phyloP scores from a whole-genome alignment of 2,329 filamentous ascomycete genomes.

The Pseudogymnoascus sp. region DNA sequence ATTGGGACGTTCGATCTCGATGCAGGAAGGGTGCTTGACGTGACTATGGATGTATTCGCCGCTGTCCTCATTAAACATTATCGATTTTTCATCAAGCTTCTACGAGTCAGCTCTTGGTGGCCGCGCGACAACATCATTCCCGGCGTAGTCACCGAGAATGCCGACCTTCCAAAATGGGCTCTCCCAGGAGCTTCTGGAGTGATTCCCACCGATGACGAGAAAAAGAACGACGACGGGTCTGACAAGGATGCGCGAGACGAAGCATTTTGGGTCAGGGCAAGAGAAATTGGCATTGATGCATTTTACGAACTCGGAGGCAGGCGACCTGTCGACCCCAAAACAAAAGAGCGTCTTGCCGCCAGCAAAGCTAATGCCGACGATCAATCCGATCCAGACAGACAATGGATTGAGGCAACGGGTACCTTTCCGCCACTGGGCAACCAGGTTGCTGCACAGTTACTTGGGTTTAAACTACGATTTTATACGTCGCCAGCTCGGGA shows the following conservation, averaged over 20 bases:
- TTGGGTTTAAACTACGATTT: conserved; percentile 95
- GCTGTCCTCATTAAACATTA: conserved; percentile 87
- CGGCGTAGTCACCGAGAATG: conserved; percentile 35
- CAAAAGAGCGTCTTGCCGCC: conserved; percentile 37
- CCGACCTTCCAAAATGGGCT: conserved; percentile 78
- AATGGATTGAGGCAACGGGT: conserved; percentile 74
- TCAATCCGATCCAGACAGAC: conserved; percentile 39
- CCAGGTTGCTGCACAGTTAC: conserved; percentile 80
- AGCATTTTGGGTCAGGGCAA: conserved; percentile 74
- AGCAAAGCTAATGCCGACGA: conserved; percentile 29
- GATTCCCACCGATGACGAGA: conserved; percentile 60
- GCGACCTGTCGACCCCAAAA: conserved; percentile 51
- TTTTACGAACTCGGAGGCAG: conserved; percentile 84
- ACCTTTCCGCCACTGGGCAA: conserved; percentile 81
- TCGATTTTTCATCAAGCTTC: conserved; percentile 87
- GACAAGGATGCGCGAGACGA: conserved; percentile 58
- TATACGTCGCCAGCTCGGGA: conserved; percentile 76
- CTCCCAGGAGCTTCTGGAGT: conserved; percentile 59
- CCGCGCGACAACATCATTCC: conserved; percentile 54
- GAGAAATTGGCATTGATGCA: conserved; percentile 65
- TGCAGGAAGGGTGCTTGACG: conserved; percentile 86
- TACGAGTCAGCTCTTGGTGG: conserved; percentile 95
- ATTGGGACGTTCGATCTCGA: conserved; percentile 97
- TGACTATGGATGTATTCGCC: conserved; percentile 90
- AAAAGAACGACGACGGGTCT: conserved; percentile 46